Base-by-base conservation (phyloP, 1,139 yeast genomes). In the Hyphopichia fennica region DNA sequence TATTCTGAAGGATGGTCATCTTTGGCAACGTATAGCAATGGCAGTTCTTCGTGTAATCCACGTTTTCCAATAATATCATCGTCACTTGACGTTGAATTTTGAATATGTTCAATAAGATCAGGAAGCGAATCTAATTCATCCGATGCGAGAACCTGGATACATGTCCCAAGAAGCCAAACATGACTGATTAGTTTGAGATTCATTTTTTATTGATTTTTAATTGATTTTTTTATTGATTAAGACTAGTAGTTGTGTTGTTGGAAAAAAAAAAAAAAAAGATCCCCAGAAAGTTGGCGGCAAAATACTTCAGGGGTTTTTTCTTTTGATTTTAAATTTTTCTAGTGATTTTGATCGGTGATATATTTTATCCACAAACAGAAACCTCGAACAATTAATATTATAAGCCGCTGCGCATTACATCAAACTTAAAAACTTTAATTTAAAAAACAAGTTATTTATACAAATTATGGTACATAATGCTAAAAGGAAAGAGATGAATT, bases 21-120 rank as follows among this genome's bases (percentile, higher is more conserved):
- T 31, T 65, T 62, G 30, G 53, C 46, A n/a, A 52, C 45, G 14
- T 49, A 50, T 43, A 65, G 59, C 33, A 65, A 47, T 3, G 72
- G 69, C 16, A 56, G 45, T 46, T 68, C 73, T 36, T 65, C 72
- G 40, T 69, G 74, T 38, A 52, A 57, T 2, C 70, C 69, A 45
- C 74, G 51, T 46, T 67, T 67, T 3, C 4, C 28, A 3, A 25
- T 7, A 25, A n/a, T 9, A 18, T 33, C 17, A n/a, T 19, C n/a
- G 2, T 10, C n/a, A 19, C 3, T 13, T 3, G 4, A 4, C 11
- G 25, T 19, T 13, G 22, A 8, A 33, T 33, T 33, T 19, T 19
- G 35, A 10, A 14, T 11, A n/a, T 19, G 35, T 20, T 33, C 35
- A n/a, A 20, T 11, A 19, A 19, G 35, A n/a, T 33, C 35, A 13